Evolutionary conservation across 176 grass and related monocot species (phyloP).

Genomic region (Guadua angustifolia): DNA sequence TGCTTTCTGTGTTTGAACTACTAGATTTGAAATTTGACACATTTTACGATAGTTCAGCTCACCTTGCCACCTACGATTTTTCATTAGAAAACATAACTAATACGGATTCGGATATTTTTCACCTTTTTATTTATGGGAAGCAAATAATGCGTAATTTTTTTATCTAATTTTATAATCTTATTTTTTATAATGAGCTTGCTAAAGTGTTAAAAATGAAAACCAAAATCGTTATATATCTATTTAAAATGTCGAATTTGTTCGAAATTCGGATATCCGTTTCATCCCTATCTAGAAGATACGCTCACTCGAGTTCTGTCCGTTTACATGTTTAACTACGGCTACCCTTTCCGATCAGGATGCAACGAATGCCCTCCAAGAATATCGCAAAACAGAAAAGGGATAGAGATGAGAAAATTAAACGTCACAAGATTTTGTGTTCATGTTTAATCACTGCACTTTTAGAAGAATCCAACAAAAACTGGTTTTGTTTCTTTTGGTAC

Average conservation of each 20-base stretch:
- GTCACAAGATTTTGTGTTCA: slow-evolving; percentile 32
- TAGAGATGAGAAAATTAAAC: slow-evolving; percentile 34
- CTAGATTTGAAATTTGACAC: neutral
- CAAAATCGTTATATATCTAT: too few relatives aligned
- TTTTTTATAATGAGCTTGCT: too few relatives aligned
- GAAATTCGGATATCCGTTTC: too few relatives aligned
- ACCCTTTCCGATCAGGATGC: slow-evolving; percentile 44
- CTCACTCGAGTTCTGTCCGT: too few relatives aligned
- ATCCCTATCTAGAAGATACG: too few relatives aligned
- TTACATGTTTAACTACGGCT: too few relatives aligned
- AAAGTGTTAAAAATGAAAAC: too few relatives aligned
- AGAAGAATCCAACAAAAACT: neutral
- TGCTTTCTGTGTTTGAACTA: neutral
- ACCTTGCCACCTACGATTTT: neutral
- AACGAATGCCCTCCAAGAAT: slow-evolving; percentile 44
- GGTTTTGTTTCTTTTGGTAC: neutral
- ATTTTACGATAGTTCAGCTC: neutral
- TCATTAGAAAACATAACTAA: neutral
- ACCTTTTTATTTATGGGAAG: too few relatives aligned
- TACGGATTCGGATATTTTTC: too few relatives aligned
- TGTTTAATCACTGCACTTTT: slow-evolving; percentile 2
- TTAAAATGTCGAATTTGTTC: too few relatives aligned
- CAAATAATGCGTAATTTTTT: too few relatives aligned
- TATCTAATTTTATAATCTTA: too few relatives aligned
- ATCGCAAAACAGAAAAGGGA: neutral